Evolutionary conservation across 108 stramenopile species (phyloP).

Genomic region (Skeletonema menzelii): DNA sequence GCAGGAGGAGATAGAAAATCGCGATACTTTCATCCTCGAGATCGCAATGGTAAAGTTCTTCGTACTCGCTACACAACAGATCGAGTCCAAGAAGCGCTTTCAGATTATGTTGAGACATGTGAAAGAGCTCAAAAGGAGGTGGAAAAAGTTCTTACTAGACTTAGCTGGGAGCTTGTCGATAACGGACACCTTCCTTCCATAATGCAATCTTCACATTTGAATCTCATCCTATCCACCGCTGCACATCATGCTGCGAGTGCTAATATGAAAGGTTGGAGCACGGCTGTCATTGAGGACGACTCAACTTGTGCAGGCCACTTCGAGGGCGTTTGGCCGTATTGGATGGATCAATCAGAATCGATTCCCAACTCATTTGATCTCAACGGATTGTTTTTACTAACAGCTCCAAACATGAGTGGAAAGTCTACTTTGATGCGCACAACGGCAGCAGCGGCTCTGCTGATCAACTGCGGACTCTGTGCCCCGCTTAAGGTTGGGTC

Average conservation of each 20-base stretch:
- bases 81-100: constrained; percentile 69
- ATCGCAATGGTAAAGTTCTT: constrained; percentile 86
- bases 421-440: constrained; percentile 95
- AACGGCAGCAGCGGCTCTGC: constrained; percentile 84
- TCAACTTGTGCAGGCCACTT: constrained; percentile 45
- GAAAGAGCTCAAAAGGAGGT: constrained; percentile 59
- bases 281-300: constrained; percentile 54
- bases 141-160: constrained; percentile 45
- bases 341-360: constrained; percentile 74
- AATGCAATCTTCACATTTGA: constrained; percentile 74
- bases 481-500: constrained; percentile 71
- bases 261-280: constrained; percentile 66
- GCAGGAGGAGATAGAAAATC: constrained; percentile 9
- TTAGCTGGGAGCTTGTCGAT: constrained; percentile 55
- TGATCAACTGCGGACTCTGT: constrained; percentile 84
- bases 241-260: constrained; percentile 76
- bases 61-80: constrained; percentile 83
- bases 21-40: constrained; percentile 76
- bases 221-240: constrained; percentile 76
- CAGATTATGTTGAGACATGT: constrained; percentile 71
- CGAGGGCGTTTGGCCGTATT: constrained; percentile 80
- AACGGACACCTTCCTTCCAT: constrained; percentile 78
- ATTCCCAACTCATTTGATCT: constrained; percentile 77
- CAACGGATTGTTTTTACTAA: constrained; percentile 82
- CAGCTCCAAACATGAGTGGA: constrained; percentile 97